phyloP scores from a whole-genome alignment of 2,329 filamentous ascomycete genomes.

The Monilinia vaccinii-corymbosi region DNA sequence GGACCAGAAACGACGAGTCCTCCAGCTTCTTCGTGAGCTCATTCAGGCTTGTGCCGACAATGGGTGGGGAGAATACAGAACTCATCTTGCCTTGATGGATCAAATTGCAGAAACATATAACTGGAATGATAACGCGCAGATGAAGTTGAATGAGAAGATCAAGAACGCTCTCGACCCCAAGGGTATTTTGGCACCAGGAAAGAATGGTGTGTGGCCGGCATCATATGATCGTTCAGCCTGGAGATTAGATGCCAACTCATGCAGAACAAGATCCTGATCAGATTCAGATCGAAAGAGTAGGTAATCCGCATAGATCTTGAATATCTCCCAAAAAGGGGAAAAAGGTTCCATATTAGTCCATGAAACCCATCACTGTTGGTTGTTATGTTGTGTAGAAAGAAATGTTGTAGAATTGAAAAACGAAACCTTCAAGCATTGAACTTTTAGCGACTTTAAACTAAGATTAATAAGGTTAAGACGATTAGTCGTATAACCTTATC shows the following conservation, averaged over 20 bases:
- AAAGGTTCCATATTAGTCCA: neutral
- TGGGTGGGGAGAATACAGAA: slow-evolving; percentile 39
- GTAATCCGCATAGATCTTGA: neutral
- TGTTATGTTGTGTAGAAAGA: neutral
- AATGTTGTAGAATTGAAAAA: neutral
- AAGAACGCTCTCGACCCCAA: slow-evolving; percentile 40
- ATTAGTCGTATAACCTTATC: too few species aligned
- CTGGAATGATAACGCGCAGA: slow-evolving; percentile 34
- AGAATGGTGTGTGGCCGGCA: slow-evolving; percentile 31
- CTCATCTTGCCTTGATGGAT: slow-evolving; percentile 38
- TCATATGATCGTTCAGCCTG: slow-evolving; percentile 11
- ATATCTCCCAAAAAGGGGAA: neutral
- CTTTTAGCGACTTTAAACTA: neutral
- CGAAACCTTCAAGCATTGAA: neutral
- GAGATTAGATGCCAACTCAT: slow-evolving; percentile 2
- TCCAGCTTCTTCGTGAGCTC: slow-evolving; percentile 32
- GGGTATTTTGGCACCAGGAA: slow-evolving; percentile 38
- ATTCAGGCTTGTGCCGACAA: slow-evolving; percentile 34
- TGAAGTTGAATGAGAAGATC: slow-evolving; percentile 36
- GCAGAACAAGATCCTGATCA: neutral
- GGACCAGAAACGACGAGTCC: slow-evolving; percentile 31
- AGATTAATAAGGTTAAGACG: too few species aligned
- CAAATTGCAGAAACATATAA: slow-evolving; percentile 37
- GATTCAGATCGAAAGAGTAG: neutral
- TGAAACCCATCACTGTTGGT: neutral